Evolutionary conservation across 768 basidiomycete genomes (phyloP), one percentile per base, ranked within the genome.

Genomic region (Russula dissimulans): DNA sequence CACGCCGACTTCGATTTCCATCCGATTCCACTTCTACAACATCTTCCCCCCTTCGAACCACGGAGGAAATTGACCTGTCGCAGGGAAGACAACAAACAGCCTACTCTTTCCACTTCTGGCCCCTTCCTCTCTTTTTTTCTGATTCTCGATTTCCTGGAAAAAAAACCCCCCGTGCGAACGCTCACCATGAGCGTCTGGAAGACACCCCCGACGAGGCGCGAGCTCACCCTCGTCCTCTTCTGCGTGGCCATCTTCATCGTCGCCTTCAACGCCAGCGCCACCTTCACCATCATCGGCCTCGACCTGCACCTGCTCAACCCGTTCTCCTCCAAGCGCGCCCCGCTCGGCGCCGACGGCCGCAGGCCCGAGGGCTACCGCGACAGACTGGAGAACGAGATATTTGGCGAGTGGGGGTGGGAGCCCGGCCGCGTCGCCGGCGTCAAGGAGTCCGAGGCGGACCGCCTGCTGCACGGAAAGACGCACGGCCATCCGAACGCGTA

Each of bases 181-280:
- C 45, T 22, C 38, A 11, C 7, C 38, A 66, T 65, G 63, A 32
- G 32, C 29, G n/a, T 75, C 58, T 89, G 87, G 86, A 71, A 74
- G 45, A 76, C 81, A 3, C 81, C 83, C 54, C 90, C 86, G 11
- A 87, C 80, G 50, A 80, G 85, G 64, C 82, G 91, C 64, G 92
- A 94, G 72, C 66, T 87, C 36, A 77, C 82, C 10, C 79, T 94
- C 66, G 67, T 89, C 61, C 73, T 90, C 39, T 81, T 86, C 65
- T 81, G 84, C 10, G 70, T 89, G 36, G 75, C 81, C 15, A 71
- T 82, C 52, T 89, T 91, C 68, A 72, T 87, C 32, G 71, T 93
- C 47, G 80, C 89, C 42, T 89, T 85, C 69, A 88, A 92, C 72
- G 73, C 90, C 61, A 86, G 89, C 70, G 70, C 77, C 3, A 83